These are phyloP conservation scores for Penicillium aurantiogriseum DNA, from an alignment of 2,329 filamentous ascomycete species.

Conservation along the genomic window DNA sequence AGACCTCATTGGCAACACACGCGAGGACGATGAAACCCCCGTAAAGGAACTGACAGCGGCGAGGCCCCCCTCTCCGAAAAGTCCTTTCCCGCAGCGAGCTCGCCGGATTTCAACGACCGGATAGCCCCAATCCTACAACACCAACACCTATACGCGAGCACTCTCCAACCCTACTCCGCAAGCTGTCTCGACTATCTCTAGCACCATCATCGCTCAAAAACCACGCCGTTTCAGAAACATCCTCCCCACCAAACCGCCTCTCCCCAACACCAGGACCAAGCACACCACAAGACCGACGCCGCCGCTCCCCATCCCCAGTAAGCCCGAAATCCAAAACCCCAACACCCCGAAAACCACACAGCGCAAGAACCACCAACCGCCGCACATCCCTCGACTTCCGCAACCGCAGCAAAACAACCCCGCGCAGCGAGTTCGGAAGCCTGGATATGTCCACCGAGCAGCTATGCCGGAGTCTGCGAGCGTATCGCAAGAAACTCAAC, in stretches of 20 bases:
- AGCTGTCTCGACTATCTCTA: conserved; percentile 54
- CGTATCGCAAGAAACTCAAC: conserved; percentile 59
- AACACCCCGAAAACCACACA: conserved; percentile 29
- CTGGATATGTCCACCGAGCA: conserved; percentile 56
- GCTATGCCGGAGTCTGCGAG: conserved; percentile 56
- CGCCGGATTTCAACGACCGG: conserved; percentile 66
- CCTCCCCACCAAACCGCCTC: conserved; percentile 34
- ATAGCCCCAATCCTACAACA: conserved; percentile 44
- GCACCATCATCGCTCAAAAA: conserved; percentile 37
- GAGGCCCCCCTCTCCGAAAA: conserved; percentile 72
- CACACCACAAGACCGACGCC: conserved; percentile 26
- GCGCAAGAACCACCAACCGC: conserved; percentile 35
- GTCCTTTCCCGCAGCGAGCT: conserved; percentile 86
- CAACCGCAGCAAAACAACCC: conserved; percentile 43
- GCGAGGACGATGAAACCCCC: conserved; percentile 43
- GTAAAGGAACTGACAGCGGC: conserved; percentile 53
- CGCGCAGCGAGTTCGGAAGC: conserved; percentile 46
- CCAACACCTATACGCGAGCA: conserved; percentile 45
- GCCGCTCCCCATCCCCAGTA: conserved; percentile 42
- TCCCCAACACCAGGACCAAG: conserved; percentile 31
- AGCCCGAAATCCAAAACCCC: conserved; percentile 33
- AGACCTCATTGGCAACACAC: conserved; percentile 29
- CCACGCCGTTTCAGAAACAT: conserved; percentile 30
- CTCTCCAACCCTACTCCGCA: conserved; percentile 54
- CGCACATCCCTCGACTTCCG: conserved; percentile 53